Base-by-base conservation (phyloP, 495 filamentous ascomycete genomes). In the Venustampulla echinocandica region DNA sequence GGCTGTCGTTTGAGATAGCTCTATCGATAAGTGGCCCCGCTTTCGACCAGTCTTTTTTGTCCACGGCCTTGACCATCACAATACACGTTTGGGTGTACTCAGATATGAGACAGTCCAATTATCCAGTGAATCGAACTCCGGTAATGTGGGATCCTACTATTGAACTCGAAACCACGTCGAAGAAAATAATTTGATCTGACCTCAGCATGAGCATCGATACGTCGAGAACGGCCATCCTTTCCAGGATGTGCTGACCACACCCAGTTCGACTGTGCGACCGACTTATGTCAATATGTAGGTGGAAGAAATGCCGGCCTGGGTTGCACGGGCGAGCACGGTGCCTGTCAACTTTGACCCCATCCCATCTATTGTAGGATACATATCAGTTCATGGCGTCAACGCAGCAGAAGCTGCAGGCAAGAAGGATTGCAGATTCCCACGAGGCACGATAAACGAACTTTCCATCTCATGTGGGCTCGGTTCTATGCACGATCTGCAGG, bases 1-100 rank as follows among this genome's bases (percentile, higher is more conserved):
- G 44, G 15, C 46, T 37, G 49, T 17, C 27, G 43, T 50, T 55
- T 50, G 53, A 48, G 33, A 45, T 38, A 20, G 46, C 35, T 49
- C 42, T 19, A 41, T 49, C 13, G 19, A 35, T 13, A 19, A 41
- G 46, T 32, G 44, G 47, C 47, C 25, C 13, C 15, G 35, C 35
- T 25, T 7, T 25, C 44, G 47, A 42, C 54, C 54, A 57, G 46
- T 57, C 42, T 20, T 44, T 38, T 57, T 57, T 50, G 54, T 50
- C 49, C 54, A 57, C 54, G 54, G 46, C 43, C 44, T 34, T 42
- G 13, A 40, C 13, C 11, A n/a, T n/a, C n/a, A n/a, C n/a, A n/a
- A n/a, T 30, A 30, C 27, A 30, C 27, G 27, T 30, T 30, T 6
- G 6, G 27, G 27, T 30, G 7, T 30, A 6, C 20, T n/a, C n/a